Percentiles rank a stretch among this genome's conserved stretches.
Conservation (phyloP, 345 rosid species). For the Arabidopsis suecica region DNA sequence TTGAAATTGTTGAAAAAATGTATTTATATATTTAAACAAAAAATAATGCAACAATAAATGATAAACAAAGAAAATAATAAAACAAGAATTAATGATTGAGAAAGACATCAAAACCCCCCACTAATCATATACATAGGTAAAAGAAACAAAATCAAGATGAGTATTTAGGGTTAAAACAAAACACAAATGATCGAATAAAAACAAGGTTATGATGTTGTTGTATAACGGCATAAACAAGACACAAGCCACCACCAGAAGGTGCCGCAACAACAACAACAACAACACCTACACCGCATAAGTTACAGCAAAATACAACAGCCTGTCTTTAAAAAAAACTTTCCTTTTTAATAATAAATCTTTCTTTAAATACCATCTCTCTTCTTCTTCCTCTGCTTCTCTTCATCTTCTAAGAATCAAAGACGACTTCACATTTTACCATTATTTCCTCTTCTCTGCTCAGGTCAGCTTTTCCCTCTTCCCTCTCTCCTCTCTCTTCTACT, state of each 20-base stretch:
- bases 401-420: slow-evolving; percentile 26
- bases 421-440: slow-evolving; percentile 22
- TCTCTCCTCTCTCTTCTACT: slow-evolving; percentile 30
- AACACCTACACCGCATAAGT: slow-evolving; percentile 26
- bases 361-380: slow-evolving; percentile 40
- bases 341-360: slow-evolving; percentile 2
- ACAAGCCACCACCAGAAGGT: slow-evolving; percentile 4
- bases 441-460: slow-evolving; percentile 18
- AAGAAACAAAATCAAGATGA: background rate
- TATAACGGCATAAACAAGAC: background rate
- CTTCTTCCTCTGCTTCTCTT: slow-evolving; percentile 39
- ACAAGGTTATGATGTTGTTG: background rate
- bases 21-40: background rate
- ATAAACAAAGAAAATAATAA: background rate
- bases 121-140: background rate
- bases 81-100: slow-evolving; percentile 4
- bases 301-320: slow-evolving; percentile 33
- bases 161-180: background rate
- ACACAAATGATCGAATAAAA: background rate
- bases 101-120: background rate
- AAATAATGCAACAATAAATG: too few species aligned
- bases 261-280: slow-evolving; percentile 7
- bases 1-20: background rate
- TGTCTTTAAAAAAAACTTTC: slow-evolving; percentile 17
- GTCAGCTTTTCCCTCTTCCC: slow-evolving; percentile 34